Conservation (phyloP, 108 stramenopile genomes). For the Asterionellopsis glacialis region DNA sequence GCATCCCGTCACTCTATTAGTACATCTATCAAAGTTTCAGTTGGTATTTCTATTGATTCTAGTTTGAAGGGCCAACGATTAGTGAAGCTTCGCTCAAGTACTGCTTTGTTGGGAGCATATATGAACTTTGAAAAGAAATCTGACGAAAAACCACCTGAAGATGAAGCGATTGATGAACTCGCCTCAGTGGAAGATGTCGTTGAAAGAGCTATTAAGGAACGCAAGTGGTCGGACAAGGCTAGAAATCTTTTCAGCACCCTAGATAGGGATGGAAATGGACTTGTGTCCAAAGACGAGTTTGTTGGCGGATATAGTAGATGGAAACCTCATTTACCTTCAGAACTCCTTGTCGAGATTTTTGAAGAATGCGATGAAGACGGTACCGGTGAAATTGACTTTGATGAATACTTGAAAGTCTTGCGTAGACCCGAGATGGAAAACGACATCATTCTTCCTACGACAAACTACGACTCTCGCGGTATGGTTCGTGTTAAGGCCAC, state of each 20-base stretch:
- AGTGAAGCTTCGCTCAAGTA: conserved; percentile 19
- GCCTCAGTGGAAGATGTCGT: conserved; percentile 27
- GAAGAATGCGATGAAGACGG: conserved; percentile 31
- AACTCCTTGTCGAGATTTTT: conserved; percentile 31
- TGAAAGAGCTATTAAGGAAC: conserved; percentile 27
- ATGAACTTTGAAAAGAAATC: conserved; percentile 50
- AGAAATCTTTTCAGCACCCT: conserved; percentile 34
- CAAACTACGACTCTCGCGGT: conserved; percentile 49
- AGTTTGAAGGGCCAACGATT: conserved; percentile 17
- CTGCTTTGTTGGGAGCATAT: conserved; percentile 57
- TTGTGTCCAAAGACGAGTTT: conserved; percentile 42
- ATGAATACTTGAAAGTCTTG: conserved; percentile 32
- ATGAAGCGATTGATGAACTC: conserved; percentile 17
- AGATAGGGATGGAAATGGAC: conserved; percentile 41
- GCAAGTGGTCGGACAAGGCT: conserved; percentile 23
- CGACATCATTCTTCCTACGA: conserved; percentile 29
- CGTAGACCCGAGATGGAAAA: conserved; percentile 19
- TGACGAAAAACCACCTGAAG: conserved; percentile 3
- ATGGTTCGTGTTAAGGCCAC: conserved; percentile 45
- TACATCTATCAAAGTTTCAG: neutral
- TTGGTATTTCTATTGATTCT: conserved; percentile 14
- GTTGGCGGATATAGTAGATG: conserved; percentile 18
- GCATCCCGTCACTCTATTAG: no score
- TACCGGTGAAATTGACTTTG: conserved; percentile 34
- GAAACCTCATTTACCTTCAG: conserved; percentile 19